A percentile compares a stretch with the other conserved stretches of the same genome.
phyloP scores from a whole-genome alignment of 768 basidiomycete genomes.

The Leccinum rimulosum region DNA sequence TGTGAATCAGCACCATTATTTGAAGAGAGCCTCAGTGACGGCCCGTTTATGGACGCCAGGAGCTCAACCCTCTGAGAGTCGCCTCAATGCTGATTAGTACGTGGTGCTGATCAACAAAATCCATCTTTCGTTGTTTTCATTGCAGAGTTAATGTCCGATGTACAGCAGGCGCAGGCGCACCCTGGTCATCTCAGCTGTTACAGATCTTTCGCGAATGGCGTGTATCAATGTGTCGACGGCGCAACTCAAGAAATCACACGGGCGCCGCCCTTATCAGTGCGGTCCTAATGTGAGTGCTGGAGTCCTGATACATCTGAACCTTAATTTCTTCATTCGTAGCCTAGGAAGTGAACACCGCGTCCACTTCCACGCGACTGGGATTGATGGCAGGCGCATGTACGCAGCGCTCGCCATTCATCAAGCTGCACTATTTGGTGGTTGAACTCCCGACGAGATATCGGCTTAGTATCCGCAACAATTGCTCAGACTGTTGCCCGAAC shows the following conservation, averaged over 20 bases:
- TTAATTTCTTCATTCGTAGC: slow-evolving; percentile 1
- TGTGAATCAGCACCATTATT: neutral
- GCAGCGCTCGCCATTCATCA: neutral
- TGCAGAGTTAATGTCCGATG: neutral
- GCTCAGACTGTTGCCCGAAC: neutral
- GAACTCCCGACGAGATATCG: neutral
- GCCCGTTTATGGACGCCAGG: neutral
- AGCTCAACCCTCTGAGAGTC: neutral
- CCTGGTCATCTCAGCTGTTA: neutral
- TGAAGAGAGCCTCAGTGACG: neutral
- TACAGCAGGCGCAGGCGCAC: slow-evolving; percentile 1
- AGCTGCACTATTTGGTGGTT: neutral
- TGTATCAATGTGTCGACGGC: neutral
- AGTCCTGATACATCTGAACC: neutral
- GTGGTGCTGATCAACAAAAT: neutral
- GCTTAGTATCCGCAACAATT: neutral
- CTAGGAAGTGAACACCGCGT: neutral
- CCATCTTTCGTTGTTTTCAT: neutral
- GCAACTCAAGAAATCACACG: neutral
- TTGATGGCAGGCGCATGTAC: neutral
- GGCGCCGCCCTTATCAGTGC: neutral
- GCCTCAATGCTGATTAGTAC: slow-evolving; percentile 1
- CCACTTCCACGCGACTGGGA: neutral
- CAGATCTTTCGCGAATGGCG: neutral
- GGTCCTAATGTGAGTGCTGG: slow-evolving; percentile 5